phyloP scores from a whole-genome alignment of 768 basidiomycete species.

The Leccinum olivaceopallidum region DNA sequence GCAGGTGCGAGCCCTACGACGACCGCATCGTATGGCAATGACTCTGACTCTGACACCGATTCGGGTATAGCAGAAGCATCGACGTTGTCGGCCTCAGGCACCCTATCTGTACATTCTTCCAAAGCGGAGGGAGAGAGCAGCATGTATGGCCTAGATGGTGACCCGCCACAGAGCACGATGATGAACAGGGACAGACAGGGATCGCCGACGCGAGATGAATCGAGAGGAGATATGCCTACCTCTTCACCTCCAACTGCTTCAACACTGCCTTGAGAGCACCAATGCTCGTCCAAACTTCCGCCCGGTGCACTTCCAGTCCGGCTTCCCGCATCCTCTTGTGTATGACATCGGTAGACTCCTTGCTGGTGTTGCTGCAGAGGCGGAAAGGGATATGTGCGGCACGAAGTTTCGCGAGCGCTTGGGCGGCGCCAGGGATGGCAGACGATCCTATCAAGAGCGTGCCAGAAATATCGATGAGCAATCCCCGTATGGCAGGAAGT shows the following conservation, averaged over 20 bases:
- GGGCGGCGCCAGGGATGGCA: conserved; percentile 47
- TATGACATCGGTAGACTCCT: conserved; percentile 53
- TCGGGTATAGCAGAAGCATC: not conserved
- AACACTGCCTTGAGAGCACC: conserved; percentile 53
- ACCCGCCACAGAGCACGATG: no score
- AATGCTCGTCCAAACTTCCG: conserved; percentile 65
- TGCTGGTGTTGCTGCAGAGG: conserved; percentile 70
- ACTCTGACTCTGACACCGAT: not conserved
- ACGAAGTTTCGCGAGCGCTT: conserved; percentile 31
- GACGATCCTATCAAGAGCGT: conserved; percentile 57
- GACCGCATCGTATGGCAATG: conserved; percentile 50
- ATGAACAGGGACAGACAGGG: not conserved
- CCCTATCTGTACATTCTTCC: conserved; percentile 38
- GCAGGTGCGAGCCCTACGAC: conserved; percentile 65
- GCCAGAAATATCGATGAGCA: conserved; percentile 70
- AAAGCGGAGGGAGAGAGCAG: conserved; percentile 53
- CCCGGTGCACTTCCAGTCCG: conserved; percentile 46
- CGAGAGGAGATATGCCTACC: conserved; percentile 26
- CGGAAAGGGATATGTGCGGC: conserved; percentile 43
- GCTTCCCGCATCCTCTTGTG: conserved; percentile 43
- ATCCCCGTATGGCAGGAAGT: conserved; percentile 38
- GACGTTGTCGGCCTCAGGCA: not conserved
- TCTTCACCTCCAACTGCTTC: conserved; percentile 40
- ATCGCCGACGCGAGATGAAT: not conserved
- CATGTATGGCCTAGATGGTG: conserved; percentile 45